Conservation (phyloP, 305 asterid genomes). For the Fraxinus floribunda region DNA sequence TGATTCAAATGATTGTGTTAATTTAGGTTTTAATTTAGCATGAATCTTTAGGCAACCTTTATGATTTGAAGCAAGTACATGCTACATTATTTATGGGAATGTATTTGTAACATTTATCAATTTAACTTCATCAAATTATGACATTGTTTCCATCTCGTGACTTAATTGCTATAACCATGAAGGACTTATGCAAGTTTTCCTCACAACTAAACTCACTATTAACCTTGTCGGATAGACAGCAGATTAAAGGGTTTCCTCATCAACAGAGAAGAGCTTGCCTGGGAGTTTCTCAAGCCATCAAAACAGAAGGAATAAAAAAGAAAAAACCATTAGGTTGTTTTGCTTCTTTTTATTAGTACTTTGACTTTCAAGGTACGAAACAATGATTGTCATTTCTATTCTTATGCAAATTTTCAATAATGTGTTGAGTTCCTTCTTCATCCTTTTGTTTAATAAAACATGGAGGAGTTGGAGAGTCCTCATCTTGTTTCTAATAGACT, state of each 20-base stretch:
- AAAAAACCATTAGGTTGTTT: not conserved
- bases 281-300: not conserved
- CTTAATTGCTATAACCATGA: not conserved
- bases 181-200: not conserved
- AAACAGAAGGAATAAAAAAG: not conserved
- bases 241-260: not conserved
- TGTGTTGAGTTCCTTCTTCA: not conserved
- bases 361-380: not conserved
- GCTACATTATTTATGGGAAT: not conserved
- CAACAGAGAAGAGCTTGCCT: not conserved
- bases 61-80: not conserved
- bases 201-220: not conserved
- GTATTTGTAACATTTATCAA: not conserved
- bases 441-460: not conserved
- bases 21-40: not conserved
- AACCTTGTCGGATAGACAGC: not conserved
- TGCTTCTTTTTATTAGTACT: too few species aligned
- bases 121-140: not conserved
- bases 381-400: not conserved
- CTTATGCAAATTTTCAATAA: not conserved
- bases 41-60: not conserved
- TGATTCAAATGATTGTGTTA: not conserved
- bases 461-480: not conserved
- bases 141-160: not conserved
- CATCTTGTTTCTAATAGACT: too few species aligned